Evolutionary conservation across 352 stramenopile genomes (phyloP).

Genomic region (Pythium phragmitis): DNA sequence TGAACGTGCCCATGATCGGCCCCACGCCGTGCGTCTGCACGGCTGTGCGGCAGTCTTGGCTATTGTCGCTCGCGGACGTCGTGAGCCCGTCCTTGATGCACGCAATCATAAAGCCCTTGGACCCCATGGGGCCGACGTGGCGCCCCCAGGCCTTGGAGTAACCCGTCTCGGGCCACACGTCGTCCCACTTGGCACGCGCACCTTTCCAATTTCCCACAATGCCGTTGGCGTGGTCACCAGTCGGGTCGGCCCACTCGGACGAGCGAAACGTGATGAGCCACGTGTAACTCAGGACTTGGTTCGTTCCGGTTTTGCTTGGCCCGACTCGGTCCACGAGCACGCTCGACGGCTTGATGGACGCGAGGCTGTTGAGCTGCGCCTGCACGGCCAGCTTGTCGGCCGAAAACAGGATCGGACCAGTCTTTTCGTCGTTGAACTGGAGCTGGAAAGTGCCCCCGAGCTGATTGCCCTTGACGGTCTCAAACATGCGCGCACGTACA

Average conservation of each 20-base stretch:
- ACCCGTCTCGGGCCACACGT: slow-evolving; percentile 89
- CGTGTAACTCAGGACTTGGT: slow-evolving; percentile 85
- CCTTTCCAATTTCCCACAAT: slow-evolving; percentile 94
- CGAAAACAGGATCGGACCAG: slow-evolving; percentile 86
- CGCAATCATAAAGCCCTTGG: slow-evolving; percentile 37
- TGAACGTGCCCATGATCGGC: slow-evolving; percentile 92
- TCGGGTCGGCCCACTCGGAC: slow-evolving; percentile 92
- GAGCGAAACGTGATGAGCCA: slow-evolving; percentile 95
- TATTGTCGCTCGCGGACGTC: slow-evolving; percentile 56
- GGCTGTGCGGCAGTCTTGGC: slow-evolving; percentile 37
- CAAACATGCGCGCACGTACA: slow-evolving; percentile 50
- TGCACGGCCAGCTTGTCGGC: slow-evolving; percentile 83
- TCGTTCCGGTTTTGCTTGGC: slow-evolving; percentile 31
- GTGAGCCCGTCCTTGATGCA: slow-evolving; percentile 70
- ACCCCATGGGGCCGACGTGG: slow-evolving; percentile 90
- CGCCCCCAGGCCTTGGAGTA: slow-evolving; percentile 97
- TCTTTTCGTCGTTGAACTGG: slow-evolving; percentile 93
- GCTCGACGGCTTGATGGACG: slow-evolving; percentile 89
- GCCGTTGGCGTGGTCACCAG: slow-evolving; percentile 74
- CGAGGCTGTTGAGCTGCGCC: slow-evolving; percentile 90
- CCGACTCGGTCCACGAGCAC: slow-evolving; percentile 83
- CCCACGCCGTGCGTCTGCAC: slow-evolving; percentile 49
- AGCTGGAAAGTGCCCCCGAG: slow-evolving; percentile 92
- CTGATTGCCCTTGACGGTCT: slow-evolving; percentile 86
- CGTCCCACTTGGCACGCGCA: slow-evolving; percentile 63